Evolutionary conservation across 805 yeast species (phyloP).

Genomic region (Candida tallmaniae): DNA sequence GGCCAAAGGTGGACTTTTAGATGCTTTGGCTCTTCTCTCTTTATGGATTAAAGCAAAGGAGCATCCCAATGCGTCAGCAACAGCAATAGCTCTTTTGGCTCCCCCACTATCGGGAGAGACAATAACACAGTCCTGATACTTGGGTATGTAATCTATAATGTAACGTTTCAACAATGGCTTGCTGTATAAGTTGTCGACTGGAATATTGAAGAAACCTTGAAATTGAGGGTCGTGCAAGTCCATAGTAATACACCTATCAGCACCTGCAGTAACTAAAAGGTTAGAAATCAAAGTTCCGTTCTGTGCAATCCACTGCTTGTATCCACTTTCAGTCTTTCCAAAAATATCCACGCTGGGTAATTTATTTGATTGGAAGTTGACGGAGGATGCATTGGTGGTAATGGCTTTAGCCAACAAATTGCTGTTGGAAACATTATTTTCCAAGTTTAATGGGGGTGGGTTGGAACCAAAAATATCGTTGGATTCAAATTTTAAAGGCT

Average conservation of each 20-base stretch:
- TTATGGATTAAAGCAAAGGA: slow-evolving; percentile 94
- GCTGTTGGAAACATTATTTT: slow-evolving; percentile 1
- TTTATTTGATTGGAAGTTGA: slow-evolving; percentile 13
- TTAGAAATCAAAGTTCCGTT: slow-evolving; percentile 90
- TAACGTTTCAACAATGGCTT: slow-evolving; percentile 85
- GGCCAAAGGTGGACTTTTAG: slow-evolving; percentile 28
- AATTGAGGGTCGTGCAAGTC: slow-evolving; percentile 97
- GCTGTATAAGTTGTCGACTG: slow-evolving; percentile 90
- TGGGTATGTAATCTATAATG: slow-evolving; percentile 71
- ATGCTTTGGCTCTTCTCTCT: slow-evolving; percentile 62
- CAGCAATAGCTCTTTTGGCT: slow-evolving; percentile 91
- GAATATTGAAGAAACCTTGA: slow-evolving; percentile 95
- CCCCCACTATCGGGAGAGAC: slow-evolving; percentile 99
- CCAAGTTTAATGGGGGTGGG: slow-evolving; percentile 11
- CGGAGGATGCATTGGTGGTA: slow-evolving; percentile 30
- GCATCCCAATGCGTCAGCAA: slow-evolving; percentile 86
- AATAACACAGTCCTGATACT: slow-evolving; percentile 77
- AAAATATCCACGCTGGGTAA: slow-evolving; percentile 30
- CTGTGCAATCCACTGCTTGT: slow-evolving; percentile 94
- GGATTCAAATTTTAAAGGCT: slow-evolving; percentile 27
- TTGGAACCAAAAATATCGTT: slow-evolving; percentile 7
- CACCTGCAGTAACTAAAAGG: slow-evolving; percentile 85
- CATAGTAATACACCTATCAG: slow-evolving; percentile 95
- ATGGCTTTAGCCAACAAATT: slow-evolving; percentile 7
- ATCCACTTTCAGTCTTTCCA: slow-evolving; percentile 56